Conservation (phyloP, 1,284 basidiomycete species). For the Fomitopsis schrenkii region DNA sequence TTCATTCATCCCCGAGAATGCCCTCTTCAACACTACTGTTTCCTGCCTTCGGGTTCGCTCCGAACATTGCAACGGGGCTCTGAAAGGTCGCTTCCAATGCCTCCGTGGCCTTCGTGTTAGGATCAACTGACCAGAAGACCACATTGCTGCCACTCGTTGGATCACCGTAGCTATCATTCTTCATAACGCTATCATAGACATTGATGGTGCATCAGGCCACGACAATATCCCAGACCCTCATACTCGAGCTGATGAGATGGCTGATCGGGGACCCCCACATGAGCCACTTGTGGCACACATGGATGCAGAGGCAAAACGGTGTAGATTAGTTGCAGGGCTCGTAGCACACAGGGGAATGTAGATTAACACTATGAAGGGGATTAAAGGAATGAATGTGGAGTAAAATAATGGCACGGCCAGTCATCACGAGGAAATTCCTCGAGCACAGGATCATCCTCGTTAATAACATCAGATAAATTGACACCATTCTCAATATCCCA, state of each 20-base stretch:
- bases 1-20: constrained; percentile 22
- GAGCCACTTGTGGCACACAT: not conserved
- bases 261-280: not conserved
- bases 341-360: not conserved
- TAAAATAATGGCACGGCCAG: no score
- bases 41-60: constrained; percentile 27
- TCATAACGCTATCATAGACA: constrained; percentile 4
- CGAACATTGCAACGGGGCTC: constrained; percentile 24
- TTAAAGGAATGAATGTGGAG: not conserved
- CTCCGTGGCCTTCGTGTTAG: constrained; percentile 12
- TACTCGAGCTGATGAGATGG: not conserved
- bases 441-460: no score
- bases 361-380: not conserved
- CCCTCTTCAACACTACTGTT: constrained; percentile 27
- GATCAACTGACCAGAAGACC: constrained; percentile 1
- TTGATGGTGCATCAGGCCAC: not conserved
- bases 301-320: not conserved
- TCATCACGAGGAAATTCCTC: no score
- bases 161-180: constrained; percentile 7
- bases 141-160: constrained; percentile 5
- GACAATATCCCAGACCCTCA: not conserved
- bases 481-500: no score
- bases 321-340: not conserved
- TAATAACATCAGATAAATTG: no score
- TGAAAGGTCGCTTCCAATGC: constrained; percentile 32